These are phyloP conservation scores for Pelargonium exstipulatum DNA, from an alignment of 441 rosid genomes.

Conservation along the genomic window DNA sequence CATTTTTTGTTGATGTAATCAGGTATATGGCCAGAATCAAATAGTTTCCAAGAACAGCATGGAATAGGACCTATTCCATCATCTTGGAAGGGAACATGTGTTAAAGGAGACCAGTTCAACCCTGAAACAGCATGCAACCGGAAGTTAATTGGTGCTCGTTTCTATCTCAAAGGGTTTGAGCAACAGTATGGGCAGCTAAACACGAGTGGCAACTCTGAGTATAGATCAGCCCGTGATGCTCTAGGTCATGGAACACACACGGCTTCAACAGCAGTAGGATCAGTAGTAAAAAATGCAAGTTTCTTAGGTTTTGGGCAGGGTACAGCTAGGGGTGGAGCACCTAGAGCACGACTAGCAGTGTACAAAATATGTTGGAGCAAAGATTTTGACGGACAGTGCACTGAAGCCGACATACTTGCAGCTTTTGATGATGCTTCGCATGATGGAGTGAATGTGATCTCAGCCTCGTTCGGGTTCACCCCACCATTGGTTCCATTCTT, in stretches of 20 bases:
- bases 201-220: slow-evolving; percentile 26
- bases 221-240: slow-evolving; percentile 38
- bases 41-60: slow-evolving; percentile 42
- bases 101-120: slow-evolving; percentile 42
- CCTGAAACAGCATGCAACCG: slow-evolving; percentile 49
- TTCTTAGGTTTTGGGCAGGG: slow-evolving; percentile 41
- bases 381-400: slow-evolving; percentile 29
- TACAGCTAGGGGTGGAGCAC: slow-evolving; percentile 57
- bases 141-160: slow-evolving; percentile 56
- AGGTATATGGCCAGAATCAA: slow-evolving; percentile 74
- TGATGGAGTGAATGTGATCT: slow-evolving; percentile 51
- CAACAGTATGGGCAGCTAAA: slow-evolving; percentile 29
- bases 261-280: slow-evolving; percentile 50
- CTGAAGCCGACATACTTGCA: slow-evolving; percentile 49
- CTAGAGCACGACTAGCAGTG: slow-evolving; percentile 52
- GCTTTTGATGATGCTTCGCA: slow-evolving; percentile 50
- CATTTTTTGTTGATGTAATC: slow-evolving; percentile 3
- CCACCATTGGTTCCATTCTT: slow-evolving; percentile 44
- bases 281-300: slow-evolving; percentile 32
- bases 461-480: slow-evolving; percentile 43
- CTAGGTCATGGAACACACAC: slow-evolving; percentile 48
- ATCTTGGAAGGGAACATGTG: slow-evolving; percentile 54
- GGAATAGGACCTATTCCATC: slow-evolving; percentile 41
- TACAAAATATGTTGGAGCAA: slow-evolving; percentile 51
- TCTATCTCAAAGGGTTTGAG: slow-evolving; percentile 44